These are phyloP conservation scores for Globisporangium yorkense DNA, from an alignment of 352 stramenopile genomes.

Conservation along the genomic window DNA sequence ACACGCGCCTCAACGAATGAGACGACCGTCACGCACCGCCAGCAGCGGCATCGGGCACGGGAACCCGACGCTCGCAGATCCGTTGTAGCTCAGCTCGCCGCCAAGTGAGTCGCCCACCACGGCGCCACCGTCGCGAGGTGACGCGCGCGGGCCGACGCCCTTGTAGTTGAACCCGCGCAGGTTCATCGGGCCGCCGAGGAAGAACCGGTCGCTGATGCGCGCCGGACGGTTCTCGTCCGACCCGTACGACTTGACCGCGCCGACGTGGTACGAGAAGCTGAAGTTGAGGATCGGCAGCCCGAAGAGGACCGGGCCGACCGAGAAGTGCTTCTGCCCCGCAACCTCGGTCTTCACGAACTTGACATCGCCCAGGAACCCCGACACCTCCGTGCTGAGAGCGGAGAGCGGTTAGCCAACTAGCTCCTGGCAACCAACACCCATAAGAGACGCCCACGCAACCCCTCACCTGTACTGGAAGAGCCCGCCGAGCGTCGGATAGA, in stretches of 20 bases:
- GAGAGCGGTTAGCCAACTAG: not conserved
- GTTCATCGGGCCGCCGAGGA: slow-evolving; percentile 85
- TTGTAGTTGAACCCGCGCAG: slow-evolving; percentile 90
- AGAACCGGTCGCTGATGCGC: slow-evolving; percentile 90
- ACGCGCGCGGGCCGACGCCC: slow-evolving; percentile 83
- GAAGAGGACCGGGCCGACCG: slow-evolving; percentile 56
- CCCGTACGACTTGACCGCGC: slow-evolving; percentile 78
- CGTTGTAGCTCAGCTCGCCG: slow-evolving; percentile 86
- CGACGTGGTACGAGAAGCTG: slow-evolving; percentile 71
- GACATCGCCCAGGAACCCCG: slow-evolving; percentile 81
- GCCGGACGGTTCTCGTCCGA: slow-evolving; percentile 62
- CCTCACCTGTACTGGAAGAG: slow-evolving; percentile 80
- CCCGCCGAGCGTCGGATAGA: slow-evolving; percentile 83
- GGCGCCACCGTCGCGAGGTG: slow-evolving; percentile 81
- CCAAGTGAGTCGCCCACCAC: slow-evolving; percentile 80
- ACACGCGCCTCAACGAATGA: not conserved
- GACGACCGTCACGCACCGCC: slow-evolving; percentile 40
- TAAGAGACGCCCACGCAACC: not conserved
- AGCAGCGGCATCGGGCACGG: slow-evolving; percentile 80
- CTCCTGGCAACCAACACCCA: not conserved
- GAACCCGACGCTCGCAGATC: slow-evolving; percentile 80
- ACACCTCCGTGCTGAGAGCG: slow-evolving; percentile 68
- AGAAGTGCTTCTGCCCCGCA: slow-evolving; percentile 77
- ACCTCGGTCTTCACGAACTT: slow-evolving; percentile 87
- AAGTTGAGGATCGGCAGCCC: slow-evolving; percentile 76